phyloP scores from a whole-genome alignment of 371 early-diverging fungal genomes.

The Nosema bombycis region DNA sequence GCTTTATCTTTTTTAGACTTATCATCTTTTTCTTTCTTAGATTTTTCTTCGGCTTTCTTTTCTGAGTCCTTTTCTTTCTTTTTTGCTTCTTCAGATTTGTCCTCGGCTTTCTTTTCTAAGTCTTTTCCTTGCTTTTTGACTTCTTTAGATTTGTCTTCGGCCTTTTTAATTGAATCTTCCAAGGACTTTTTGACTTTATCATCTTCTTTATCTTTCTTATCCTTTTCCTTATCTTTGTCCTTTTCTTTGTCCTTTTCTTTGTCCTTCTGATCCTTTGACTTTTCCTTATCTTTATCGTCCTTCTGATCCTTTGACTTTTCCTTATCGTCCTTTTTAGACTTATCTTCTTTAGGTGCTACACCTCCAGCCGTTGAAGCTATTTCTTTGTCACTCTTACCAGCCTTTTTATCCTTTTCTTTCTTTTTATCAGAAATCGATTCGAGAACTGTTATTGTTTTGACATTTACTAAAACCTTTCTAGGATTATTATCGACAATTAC shows the following conservation, averaged over 20 bases:
- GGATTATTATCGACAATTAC: not conserved
- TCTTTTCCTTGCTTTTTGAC: constrained; percentile 13
- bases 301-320: not conserved
- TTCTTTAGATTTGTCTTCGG: not conserved
- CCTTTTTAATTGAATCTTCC: constrained; percentile 12
- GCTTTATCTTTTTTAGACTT: constrained; percentile 5
- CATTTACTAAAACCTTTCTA: constrained; percentile 1
- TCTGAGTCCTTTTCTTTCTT: not conserved
- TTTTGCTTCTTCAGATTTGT: constrained; percentile 18
- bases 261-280: not conserved
- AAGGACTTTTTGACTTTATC: constrained; percentile 39
- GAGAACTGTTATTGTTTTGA: constrained; percentile 6
- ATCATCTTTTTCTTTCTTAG: not conserved
- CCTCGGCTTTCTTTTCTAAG: not conserved
- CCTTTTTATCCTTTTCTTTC: not conserved
- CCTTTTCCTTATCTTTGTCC: not conserved
- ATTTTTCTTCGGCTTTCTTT: not conserved
- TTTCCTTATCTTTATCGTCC: constrained; percentile 1
- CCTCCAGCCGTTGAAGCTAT: not conserved
- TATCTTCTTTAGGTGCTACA: not conserved
- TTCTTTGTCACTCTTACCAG: not conserved
- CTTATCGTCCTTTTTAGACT: not conserved
- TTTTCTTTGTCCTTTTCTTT: constrained; percentile 3
- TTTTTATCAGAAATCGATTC: constrained; percentile 5
- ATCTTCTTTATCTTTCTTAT: constrained; percentile 27